These are phyloP conservation scores for Chaetomium sp. DNA, from an alignment of 2,329 filamentous ascomycete genomes.

Conservation along the genomic window DNA sequence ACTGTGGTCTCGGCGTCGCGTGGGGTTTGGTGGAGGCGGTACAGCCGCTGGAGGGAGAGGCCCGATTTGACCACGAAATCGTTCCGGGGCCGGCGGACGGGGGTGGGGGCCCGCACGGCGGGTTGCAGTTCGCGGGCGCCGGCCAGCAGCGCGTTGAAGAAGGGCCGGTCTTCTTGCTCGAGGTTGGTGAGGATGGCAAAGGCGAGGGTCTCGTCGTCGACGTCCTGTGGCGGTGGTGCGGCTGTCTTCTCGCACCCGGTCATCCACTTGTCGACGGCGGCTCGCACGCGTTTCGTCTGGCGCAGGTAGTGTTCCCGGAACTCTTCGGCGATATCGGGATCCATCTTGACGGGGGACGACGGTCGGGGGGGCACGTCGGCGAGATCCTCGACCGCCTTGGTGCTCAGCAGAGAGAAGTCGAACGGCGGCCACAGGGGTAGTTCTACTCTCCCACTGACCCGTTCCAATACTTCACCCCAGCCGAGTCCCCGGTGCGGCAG, in stretches of 20 bases:
- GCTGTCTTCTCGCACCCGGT: slow-evolving; percentile 68
- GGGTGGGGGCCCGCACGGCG: slow-evolving; percentile 60
- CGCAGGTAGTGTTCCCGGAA: slow-evolving; percentile 87
- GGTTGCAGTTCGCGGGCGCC: slow-evolving; percentile 52
- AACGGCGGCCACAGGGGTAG: slow-evolving; percentile 87
- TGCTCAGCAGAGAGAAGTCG: slow-evolving; percentile 57
- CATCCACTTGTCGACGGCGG: slow-evolving; percentile 88
- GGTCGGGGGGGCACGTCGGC: slow-evolving; percentile 54
- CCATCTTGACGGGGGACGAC: slow-evolving; percentile 64
- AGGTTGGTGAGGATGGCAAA: slow-evolving; percentile 92
- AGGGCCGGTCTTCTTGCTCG: slow-evolving; percentile 64
- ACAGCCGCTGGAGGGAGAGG: slow-evolving; percentile 75
- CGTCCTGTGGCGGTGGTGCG: slow-evolving; percentile 72
- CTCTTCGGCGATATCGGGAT: slow-evolving; percentile 90
- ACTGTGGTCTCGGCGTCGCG: slow-evolving; percentile 81
- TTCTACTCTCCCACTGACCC: slow-evolving; percentile 81
- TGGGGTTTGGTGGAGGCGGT: slow-evolving; percentile 64
- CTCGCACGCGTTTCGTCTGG: slow-evolving; percentile 86
- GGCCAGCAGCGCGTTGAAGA: slow-evolving; percentile 74
- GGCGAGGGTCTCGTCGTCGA: slow-evolving; percentile 87
- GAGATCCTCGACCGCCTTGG: slow-evolving; percentile 55
- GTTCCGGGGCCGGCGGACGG: slow-evolving; percentile 57
- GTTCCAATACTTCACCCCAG: slow-evolving; percentile 93
- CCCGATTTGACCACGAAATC: slow-evolving; percentile 70
- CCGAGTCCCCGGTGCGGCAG: slow-evolving; percentile 68